Evolutionary conservation across 352 stramenopile genomes (phyloP).

Genomic region (Aphanomyces astaci): DNA sequence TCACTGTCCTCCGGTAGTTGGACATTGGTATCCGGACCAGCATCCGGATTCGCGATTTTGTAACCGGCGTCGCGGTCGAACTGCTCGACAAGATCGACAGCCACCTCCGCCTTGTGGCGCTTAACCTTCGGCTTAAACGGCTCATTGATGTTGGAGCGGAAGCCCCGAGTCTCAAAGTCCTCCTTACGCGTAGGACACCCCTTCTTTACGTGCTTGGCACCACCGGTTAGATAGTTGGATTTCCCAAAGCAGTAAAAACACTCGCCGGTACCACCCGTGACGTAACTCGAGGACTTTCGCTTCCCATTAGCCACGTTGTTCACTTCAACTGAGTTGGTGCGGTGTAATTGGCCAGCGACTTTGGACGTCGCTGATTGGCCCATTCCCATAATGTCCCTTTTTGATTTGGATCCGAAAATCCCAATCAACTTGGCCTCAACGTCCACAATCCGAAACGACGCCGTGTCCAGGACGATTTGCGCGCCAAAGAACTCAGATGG

Average conservation of each 20-base stretch:
- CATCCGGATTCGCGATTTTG: too few species aligned
- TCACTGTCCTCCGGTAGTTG: too few species aligned
- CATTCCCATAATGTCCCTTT: neutral
- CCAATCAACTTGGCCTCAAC: neutral
- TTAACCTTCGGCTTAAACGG: too few species aligned
- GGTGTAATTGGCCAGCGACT: neutral
- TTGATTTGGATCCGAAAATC: neutral
- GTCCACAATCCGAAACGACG: neutral
- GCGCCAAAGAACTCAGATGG: neutral
- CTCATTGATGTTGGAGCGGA: neutral
- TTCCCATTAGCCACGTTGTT: neutral
- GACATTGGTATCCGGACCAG: too few species aligned
- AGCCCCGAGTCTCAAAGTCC: neutral
- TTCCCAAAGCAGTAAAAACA: neutral
- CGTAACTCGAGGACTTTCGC: neutral
- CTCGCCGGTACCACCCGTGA: neutral
- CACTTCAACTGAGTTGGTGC: neutral
- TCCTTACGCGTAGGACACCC: neutral
- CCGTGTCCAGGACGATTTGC: neutral
- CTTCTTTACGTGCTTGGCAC: neutral
- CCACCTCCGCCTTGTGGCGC: neutral
- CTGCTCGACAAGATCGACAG: neutral
- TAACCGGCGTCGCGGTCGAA: too few species aligned
- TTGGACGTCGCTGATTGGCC: too few species aligned
- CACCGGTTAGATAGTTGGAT: neutral